These are phyloP conservation scores for Lentinula sp. DNA, from an alignment of 768 basidiomycete genomes.

Conservation along the genomic window DNA sequence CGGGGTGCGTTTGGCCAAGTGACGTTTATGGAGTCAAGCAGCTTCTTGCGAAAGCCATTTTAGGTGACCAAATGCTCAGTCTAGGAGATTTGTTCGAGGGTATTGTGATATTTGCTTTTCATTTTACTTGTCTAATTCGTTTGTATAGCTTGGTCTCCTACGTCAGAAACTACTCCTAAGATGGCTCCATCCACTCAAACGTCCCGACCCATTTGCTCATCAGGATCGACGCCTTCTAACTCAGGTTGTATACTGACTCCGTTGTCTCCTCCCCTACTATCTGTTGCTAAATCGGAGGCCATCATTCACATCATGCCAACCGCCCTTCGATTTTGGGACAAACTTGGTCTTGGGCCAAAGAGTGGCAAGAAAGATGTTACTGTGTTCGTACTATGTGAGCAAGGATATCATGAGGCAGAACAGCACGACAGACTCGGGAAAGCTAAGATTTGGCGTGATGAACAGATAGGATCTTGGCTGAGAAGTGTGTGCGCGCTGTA, in stretches of 20 bases:
- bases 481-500: conserved; percentile 46
- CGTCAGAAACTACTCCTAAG: background rate
- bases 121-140: background rate
- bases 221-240: background rate
- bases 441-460: conserved; percentile 13
- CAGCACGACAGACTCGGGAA: conserved; percentile 2
- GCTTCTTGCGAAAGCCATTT: conserved; percentile 33
- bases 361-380: conserved; percentile 67
- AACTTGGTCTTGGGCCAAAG: conserved; percentile 66
- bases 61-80: conserved; percentile 33
- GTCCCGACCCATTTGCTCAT: background rate
- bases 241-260: conserved; percentile 13
- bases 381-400: conserved; percentile 66
- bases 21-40: conserved; percentile 44
- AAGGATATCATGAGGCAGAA: conserved; percentile 26
- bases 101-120: background rate
- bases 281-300: conserved; percentile 61
- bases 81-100: conserved; percentile 38
- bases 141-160: background rate
- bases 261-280: conserved; percentile 52
- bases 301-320: conserved; percentile 66
- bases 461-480: conserved; percentile 57
- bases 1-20: conserved; percentile 46
- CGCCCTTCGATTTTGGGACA: conserved; percentile 81
- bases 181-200: background rate